A percentile compares a stretch with the other conserved stretches of the same genome.
phyloP scores from a whole-genome alignment of 108 stramenopile genomes.

The Aureococcus anophagefferens region DNA sequence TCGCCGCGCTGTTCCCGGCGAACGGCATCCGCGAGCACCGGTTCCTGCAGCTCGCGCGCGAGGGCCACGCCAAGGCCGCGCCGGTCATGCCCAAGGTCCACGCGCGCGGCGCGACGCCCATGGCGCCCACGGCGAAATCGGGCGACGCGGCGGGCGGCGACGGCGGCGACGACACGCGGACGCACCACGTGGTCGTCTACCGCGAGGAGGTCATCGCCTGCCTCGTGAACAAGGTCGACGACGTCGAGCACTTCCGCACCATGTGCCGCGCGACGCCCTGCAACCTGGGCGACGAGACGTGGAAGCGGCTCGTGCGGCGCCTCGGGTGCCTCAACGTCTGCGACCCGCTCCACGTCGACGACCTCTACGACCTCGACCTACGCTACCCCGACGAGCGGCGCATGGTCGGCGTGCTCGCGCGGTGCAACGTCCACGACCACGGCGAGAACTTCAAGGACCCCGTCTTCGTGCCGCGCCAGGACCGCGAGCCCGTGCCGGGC shows the following conservation, averaged over 20 bases:
- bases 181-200: background rate
- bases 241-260: background rate
- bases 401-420: background rate
- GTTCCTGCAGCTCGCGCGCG: no score
- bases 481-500: background rate
- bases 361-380: background rate
- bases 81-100: no score
- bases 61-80: no score
- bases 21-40: background rate
- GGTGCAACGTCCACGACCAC: no score
- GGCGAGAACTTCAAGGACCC: background rate
- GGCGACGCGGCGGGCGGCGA: no score
- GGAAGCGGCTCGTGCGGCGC: background rate
- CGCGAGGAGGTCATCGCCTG: background rate
- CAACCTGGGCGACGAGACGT: background rate
- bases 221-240: background rate
- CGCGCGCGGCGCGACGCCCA: no score
- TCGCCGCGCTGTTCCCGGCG: background rate
- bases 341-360: background rate
- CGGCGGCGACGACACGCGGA: no score
- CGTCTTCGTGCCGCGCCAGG: background rate
- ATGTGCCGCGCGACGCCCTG: background rate
- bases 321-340: background rate
- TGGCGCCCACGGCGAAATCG: no score
- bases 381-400: background rate